A percentile compares a stretch with the other conserved stretches of the same genome.
Evolutionary conservation across 768 basidiomycete genomes (phyloP).

Genomic region (Trametes cinnabarina): DNA sequence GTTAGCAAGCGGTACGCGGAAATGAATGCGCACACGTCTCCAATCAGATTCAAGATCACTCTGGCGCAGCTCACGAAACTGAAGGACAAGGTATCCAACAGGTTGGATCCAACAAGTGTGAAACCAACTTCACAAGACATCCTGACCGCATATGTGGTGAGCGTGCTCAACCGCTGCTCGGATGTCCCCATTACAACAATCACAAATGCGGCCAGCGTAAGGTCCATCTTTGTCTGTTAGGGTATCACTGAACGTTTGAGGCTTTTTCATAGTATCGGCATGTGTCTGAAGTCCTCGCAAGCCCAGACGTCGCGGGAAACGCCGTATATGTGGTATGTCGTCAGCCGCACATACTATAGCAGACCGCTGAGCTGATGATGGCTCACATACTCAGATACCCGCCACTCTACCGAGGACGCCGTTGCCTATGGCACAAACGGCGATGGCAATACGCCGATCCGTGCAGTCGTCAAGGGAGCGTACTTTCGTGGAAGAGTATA

Average conservation of each 20-base stretch:
- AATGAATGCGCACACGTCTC: neutral
- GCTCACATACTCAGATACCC: neutral
- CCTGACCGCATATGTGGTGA: slow-evolving; percentile 30
- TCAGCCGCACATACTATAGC: too few species aligned
- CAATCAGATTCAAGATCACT: slow-evolving; percentile 4
- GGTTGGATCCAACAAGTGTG: neutral
- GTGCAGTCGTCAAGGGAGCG: neutral
- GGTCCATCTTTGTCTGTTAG: slow-evolving; percentile 7
- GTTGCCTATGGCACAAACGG: neutral
- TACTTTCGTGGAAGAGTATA: slow-evolving; percentile 12
- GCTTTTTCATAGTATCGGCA: slow-evolving; percentile 10
- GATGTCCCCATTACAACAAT: slow-evolving; percentile 18
- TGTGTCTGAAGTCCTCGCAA: slow-evolving; percentile 10
- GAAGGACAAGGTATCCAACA: neutral
- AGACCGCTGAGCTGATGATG: too few species aligned
- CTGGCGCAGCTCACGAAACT: neutral
- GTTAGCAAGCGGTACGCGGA: slow-evolving; percentile 14
- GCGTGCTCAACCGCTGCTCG: slow-evolving; percentile 22
- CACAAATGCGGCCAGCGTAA: slow-evolving; percentile 31
- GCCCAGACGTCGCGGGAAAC: slow-evolving; percentile 13
- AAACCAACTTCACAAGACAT: slow-evolving; percentile 31
- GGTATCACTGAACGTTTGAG: neutral
- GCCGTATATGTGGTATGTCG: slow-evolving; percentile 16
- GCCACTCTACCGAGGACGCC: neutral
- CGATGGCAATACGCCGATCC: slow-evolving; percentile 1